Base-by-base conservation (phyloP, 805 yeast species). In the Clavispora fructus region DNA sequence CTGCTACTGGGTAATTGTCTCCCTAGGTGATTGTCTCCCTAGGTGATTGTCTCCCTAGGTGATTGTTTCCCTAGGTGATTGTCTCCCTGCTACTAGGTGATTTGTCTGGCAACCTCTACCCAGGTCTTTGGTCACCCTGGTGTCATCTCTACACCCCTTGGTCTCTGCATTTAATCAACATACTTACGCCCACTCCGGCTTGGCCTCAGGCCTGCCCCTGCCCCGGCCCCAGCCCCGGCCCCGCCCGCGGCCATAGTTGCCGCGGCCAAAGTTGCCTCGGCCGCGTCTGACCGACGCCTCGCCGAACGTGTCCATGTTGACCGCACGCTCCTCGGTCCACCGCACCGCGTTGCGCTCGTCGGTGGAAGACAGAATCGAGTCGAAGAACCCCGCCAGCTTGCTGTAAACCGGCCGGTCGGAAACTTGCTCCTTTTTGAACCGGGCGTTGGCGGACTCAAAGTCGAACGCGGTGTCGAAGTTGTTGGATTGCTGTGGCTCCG, bases 351-450 rank as follows among this genome's bases (percentile, higher is more conserved):
- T 59, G 41, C 75, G 75, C 44, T 75, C 78, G 40, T 62, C 69
- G 33, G 82, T 73, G 4, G 89, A 82, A 10, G 89, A 79, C 10
- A 95, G 85, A 47, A 92, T 79, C 50, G 78, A 80, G 66, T 94
- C 98, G 60, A 92, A 92, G 65, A 94, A 92, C 1, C 97, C 90
- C 12, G 89, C 79, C 58, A 78, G 77, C 64, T 83, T 89, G 69
- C 90, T 79, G 70, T 94, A 94, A 27, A 57, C 60, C 9, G 60
- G 45, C 32, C 48, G 54, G 19, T 64, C 71, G 31, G 65, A 72
- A 48, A 63, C 65, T 32, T 62, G 67, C 26, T 64, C 71, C 43
- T 78, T 82, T 54, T 74, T 78, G 64, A 89, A 87, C 61, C 80
- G 82, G 33, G 91, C 90, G 62, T 86, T 87, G 54, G 79, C 79